phyloP scores from a whole-genome alignment of 2,329 filamentous ascomycete species.

The Diaporthe helianthi region DNA sequence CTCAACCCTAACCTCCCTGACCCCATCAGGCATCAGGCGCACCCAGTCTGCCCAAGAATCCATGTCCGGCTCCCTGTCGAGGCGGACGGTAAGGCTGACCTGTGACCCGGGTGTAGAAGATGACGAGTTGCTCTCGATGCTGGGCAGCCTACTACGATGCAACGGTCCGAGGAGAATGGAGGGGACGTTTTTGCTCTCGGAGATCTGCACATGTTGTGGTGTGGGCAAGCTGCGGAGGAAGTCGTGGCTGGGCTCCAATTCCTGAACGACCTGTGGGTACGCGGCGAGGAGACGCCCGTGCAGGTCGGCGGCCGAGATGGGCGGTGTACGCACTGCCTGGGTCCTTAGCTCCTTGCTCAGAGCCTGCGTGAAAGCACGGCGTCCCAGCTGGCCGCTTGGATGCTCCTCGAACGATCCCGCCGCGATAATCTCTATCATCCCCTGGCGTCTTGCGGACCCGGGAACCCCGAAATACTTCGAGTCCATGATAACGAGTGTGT shows the following conservation, averaged over 20 bases:
- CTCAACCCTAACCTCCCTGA: constrained; percentile 63
- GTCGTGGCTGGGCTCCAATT: constrained; percentile 56
- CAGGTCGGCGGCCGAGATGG: constrained; percentile 58
- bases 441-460: constrained; percentile 58
- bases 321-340: constrained; percentile 47
- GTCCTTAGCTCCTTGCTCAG: constrained; percentile 58
- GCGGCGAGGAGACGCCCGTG: constrained; percentile 59
- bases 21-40: constrained; percentile 63
- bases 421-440: constrained; percentile 63
- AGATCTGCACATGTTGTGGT: constrained; percentile 63
- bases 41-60: constrained; percentile 66
- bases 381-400: constrained; percentile 51
- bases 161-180: constrained; percentile 63
- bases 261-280: constrained; percentile 60
- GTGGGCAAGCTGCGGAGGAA: constrained; percentile 57
- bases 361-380: constrained; percentile 59
- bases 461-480: constrained; percentile 63
- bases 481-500: constrained; percentile 66
- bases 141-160: constrained; percentile 45
- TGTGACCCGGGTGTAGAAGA: constrained; percentile 45
- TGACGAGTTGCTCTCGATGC: neutral
- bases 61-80: constrained; percentile 59
- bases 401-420: constrained; percentile 62
- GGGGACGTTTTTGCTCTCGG: constrained; percentile 59
- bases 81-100: constrained; percentile 57